These are phyloP conservation scores for Leishmania lainsoni DNA, from an alignment of 208 protist species.

Conservation along the genomic window DNA sequence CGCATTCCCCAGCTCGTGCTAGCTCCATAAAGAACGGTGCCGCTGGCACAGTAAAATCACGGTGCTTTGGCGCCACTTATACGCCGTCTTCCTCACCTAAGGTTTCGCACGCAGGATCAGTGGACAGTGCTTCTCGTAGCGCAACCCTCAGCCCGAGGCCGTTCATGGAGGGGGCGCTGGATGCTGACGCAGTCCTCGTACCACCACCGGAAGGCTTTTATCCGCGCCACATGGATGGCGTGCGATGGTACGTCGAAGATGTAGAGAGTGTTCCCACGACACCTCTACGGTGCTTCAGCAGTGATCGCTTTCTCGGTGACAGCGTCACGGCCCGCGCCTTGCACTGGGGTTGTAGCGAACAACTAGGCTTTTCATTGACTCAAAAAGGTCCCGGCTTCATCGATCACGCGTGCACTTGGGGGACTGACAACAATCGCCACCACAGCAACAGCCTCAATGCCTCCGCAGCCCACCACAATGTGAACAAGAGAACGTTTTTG, in stretches of 20 bases:
- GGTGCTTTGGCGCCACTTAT: neutral
- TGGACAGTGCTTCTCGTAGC: conserved; percentile 1
- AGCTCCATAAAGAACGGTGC: conserved; percentile 3
- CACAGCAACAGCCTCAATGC: neutral
- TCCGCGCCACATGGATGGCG: conserved; percentile 31
- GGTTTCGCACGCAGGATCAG: conserved; percentile 4
- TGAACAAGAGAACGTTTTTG: conserved; percentile 19
- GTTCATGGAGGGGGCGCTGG: neutral
- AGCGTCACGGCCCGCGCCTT: neutral
- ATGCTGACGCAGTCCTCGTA: conserved; percentile 12
- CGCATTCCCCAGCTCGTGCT: conserved; percentile 10
- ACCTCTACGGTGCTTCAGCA: conserved; percentile 15
- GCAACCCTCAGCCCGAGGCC: neutral
- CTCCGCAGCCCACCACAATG: conserved; percentile 9
- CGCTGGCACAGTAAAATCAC: neutral
- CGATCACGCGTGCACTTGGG: neutral
- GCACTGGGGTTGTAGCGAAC: neutral
- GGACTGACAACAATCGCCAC: neutral
- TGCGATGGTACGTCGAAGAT: conserved; percentile 22
- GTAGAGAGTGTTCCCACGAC: conserved; percentile 19
- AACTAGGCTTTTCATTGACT: neutral
- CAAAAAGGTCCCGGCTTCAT: neutral
- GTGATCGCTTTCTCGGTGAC: conserved; percentile 12
- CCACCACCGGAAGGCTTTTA: conserved; percentile 54
- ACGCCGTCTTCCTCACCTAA: neutral